Conservation (phyloP, 2,329 filamentous ascomycete genomes). For the Talaromyces sp. region DNA sequence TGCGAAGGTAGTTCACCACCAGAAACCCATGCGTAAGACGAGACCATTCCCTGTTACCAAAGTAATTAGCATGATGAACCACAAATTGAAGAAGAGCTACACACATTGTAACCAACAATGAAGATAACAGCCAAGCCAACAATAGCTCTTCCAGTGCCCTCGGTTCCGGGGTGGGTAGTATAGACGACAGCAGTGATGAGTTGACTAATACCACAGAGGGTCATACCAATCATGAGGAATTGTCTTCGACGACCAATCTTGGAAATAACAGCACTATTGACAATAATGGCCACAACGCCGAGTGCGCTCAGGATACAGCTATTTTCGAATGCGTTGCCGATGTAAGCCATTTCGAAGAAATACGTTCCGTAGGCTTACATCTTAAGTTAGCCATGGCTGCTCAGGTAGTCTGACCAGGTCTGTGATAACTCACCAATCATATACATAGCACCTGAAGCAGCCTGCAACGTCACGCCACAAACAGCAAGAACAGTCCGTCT, state of each 20-base stretch:
- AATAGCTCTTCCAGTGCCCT: constrained; percentile 38
- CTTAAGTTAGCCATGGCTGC: neutral
- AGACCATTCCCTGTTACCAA: constrained; percentile 36
- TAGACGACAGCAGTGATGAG: constrained; percentile 55
- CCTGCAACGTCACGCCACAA: neutral
- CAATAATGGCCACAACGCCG: constrained; percentile 54
- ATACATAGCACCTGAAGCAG: neutral
- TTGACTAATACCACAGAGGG: constrained; percentile 54
- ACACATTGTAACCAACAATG: neutral
- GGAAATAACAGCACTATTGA: constrained; percentile 55
- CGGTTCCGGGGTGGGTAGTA: constrained; percentile 39
- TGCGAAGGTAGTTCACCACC: constrained; percentile 58
- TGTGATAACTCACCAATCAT: neutral
- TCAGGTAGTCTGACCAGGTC: neutral
- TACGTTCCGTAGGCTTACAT: constrained; percentile 54
- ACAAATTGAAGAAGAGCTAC: neutral
- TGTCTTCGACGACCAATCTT: constrained; percentile 53
- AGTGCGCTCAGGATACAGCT: constrained; percentile 54
- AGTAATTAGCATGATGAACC: constrained; percentile 21
- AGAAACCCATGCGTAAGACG: constrained; percentile 57
- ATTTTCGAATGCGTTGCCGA: constrained; percentile 56
- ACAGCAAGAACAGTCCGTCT: neutral
- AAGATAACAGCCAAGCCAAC: constrained; percentile 42
- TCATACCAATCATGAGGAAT: constrained; percentile 52
- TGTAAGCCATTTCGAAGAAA: constrained; percentile 59